A percentile compares a stretch with the other conserved stretches of the same genome.
Evolutionary conservation across 768 basidiomycete genomes (phyloP).

Genomic region (Trametes punicea): DNA sequence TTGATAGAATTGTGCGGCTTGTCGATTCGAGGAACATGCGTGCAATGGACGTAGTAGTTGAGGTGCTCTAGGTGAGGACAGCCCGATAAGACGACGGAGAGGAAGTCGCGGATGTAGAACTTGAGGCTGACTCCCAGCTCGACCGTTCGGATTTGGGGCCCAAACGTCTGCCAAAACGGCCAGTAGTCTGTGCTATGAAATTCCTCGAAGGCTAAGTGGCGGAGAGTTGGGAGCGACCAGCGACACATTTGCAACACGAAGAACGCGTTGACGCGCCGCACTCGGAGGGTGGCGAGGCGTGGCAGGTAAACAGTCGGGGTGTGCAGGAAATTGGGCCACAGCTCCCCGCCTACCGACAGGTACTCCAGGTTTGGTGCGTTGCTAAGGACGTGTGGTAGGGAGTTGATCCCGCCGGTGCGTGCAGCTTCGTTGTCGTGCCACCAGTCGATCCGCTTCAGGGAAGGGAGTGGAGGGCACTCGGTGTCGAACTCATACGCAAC

Average conservation of each 20-base stretch:
- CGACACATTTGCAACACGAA: conserved; percentile 46
- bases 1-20: conserved; percentile 32
- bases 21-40: conserved; percentile 13
- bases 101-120: conserved; percentile 49
- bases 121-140: conserved; percentile 58
- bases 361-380: conserved; percentile 54
- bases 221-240: conserved; percentile 55
- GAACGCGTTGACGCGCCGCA: conserved; percentile 45
- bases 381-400: conserved; percentile 48
- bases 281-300: conserved; percentile 49
- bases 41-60: conserved; percentile 44
- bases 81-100: conserved; percentile 43
- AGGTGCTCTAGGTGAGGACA: conserved; percentile 48
- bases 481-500: conserved; percentile 54
- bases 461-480: conserved; percentile 42
- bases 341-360: conserved; percentile 51
- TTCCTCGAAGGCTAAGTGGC: conserved; percentile 49
- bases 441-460: conserved; percentile 65
- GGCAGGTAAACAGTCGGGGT: conserved; percentile 38
- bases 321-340: conserved; percentile 26
- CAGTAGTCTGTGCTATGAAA: conserved; percentile 37
- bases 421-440: conserved; percentile 58
- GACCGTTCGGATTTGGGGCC: conserved; percentile 47
- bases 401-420: conserved; percentile 64
- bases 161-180: conserved; percentile 48